phyloP scores from a whole-genome alignment of 495 filamentous ascomycete species.

The Umbilicaria muhlenbergii region DNA sequence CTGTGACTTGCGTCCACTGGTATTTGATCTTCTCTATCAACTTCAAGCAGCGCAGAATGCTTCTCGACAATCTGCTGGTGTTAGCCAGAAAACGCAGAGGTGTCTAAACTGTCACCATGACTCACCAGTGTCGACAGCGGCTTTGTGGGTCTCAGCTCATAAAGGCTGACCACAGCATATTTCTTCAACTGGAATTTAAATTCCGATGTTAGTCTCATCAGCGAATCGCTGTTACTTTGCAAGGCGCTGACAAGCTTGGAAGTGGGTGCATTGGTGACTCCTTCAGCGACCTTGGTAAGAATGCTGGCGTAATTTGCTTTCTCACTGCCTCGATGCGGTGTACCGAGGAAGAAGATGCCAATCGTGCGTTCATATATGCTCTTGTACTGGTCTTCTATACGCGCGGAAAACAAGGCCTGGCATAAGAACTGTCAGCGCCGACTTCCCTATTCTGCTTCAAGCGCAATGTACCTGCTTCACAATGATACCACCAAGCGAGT shows the following conservation, averaged over 20 bases:
- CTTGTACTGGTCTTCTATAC: not conserved
- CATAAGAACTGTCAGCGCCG: not conserved
- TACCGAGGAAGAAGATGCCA: slow-evolving; percentile 22
- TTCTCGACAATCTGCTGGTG: slow-evolving; percentile 7
- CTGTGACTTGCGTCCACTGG: slow-evolving; percentile 8
- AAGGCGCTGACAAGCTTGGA: slow-evolving; percentile 1
- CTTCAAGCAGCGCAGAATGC: slow-evolving; percentile 7
- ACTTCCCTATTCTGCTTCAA: not conserved
- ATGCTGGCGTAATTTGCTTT: slow-evolving; percentile 5
- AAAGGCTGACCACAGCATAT: not conserved
- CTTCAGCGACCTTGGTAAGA: not conserved
- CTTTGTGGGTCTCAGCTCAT: not conserved
- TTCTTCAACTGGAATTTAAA: slow-evolving; percentile 1
- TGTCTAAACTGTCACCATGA: not conserved
- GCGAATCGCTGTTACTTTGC: not conserved
- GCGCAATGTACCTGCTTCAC: slow-evolving; percentile 8
- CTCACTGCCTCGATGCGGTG: slow-evolving; percentile 17
- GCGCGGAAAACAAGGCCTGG: not conserved
- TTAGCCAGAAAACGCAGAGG: not conserved
- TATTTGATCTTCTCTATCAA: slow-evolving; percentile 9
- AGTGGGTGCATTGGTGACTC: not conserved
- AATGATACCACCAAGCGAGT: slow-evolving; percentile 12
- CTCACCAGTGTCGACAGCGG: not conserved
- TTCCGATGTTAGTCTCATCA: not conserved
- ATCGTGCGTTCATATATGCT: slow-evolving; percentile 15